Evolutionary conservation across 441 rosid species (phyloP).

Genomic region (Arabidopsis lyrata): DNA sequence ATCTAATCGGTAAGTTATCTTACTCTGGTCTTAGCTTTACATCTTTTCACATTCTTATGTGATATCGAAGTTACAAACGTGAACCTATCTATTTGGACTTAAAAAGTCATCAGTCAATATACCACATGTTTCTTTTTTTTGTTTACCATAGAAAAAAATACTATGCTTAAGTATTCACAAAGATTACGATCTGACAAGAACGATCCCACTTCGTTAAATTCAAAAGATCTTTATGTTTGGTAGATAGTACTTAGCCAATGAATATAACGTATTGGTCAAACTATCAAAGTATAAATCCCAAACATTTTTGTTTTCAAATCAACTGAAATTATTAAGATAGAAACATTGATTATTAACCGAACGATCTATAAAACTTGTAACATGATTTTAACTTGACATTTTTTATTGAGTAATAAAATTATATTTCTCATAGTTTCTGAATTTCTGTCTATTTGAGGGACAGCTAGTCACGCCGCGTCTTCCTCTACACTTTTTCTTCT

Average conservation of each 20-base stretch:
- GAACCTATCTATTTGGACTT: not conserved
- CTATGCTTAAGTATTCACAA: slow-evolving; percentile 5
- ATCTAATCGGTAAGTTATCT: slow-evolving; percentile 19
- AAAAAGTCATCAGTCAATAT: not conserved
- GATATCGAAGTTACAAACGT: slow-evolving; percentile 4
- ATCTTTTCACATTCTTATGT: not conserved
- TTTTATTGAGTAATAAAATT: not conserved
- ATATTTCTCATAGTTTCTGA: not conserved
- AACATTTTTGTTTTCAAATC: not conserved
- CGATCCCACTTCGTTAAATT: slow-evolving; percentile 15
- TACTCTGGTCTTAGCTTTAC: not conserved
- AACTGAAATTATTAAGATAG: not conserved
- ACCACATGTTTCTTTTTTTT: not conserved
- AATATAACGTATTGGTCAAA: not conserved
- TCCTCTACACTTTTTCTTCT: not conserved
- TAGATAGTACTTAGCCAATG: not conserved
- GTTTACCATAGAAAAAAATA: not conserved
- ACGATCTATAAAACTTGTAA: not conserved
- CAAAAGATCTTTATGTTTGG: slow-evolving; percentile 3
- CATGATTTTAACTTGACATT: not conserved
- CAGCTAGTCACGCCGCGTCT: not conserved
- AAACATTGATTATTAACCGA: not conserved
- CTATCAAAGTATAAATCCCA: not conserved
- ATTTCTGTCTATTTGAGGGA: not conserved
- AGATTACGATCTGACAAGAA: slow-evolving; percentile 8